Evolutionary conservation across 257 asterid genomes (phyloP), one percentile per base, ranked within the genome.

Genomic region (Hygrophila difformis): DNA sequence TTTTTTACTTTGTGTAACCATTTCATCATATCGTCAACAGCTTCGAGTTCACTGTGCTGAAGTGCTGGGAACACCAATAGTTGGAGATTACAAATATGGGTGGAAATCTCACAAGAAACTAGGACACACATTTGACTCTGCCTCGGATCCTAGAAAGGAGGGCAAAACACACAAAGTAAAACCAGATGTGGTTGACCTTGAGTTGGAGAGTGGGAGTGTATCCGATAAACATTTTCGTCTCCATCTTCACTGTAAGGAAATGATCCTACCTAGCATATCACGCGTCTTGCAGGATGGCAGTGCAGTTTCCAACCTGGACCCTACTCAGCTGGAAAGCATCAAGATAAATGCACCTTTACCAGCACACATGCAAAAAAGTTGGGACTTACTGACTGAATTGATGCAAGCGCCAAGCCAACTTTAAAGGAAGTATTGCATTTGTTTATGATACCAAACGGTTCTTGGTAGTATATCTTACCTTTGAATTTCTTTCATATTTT

Each of bases 41-140:
- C 85, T 89, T 23, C 92, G 96, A 1, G 98, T 85, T 58, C 96
- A 89, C 62, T 82, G 98, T 50, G 96, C 98, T 1, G 92, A 89
- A 64, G 93, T 80, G 36, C 56, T 89, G 87, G 92, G 98, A 48
- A 89, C 94, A n/a, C 98, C 98, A 1, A 89, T 89, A 59, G 82
- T 85, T 16, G 96, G 98, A 58, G 98, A 89, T 60, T 89, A 75
- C 74, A 85, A 76, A 68, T 89, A 89, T 13, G 98, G 98, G 36
- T 71, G 98, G 86, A 91, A 77, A 72, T 81, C 86, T 40, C 98
- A 85, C 78, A 79, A 66, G 73, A 73, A 75, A 48, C 53, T 72
- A 39, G 76, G 66, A 45, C 81, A 57, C n/a, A 17, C 20, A 8
- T 39, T 63, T n/a, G 56, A 18, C 44, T 49, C 73, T 44, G 35